Percentiles rank a stretch among this genome's conserved stretches.
phyloP scores from a whole-genome alignment of 805 yeast genomes.

The Saccharomyces mikatae region DNA sequence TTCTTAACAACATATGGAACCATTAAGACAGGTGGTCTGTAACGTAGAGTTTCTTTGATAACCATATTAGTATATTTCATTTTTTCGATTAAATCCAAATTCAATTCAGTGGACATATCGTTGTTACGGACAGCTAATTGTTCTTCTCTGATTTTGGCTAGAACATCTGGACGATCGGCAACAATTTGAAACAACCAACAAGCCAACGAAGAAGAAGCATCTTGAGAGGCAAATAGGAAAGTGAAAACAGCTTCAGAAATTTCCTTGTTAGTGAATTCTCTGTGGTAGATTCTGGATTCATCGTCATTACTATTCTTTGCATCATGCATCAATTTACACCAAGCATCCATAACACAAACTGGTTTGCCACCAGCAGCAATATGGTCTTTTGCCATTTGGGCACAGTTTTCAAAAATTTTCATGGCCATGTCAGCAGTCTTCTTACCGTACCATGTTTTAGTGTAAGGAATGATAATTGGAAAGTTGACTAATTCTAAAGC shows the following conservation, averaged over 20 bases:
- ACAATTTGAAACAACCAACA: conserved; percentile 97
- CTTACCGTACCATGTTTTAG: conserved; percentile 97
- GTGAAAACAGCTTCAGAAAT: conserved; percentile 96
- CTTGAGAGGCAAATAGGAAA: conserved; percentile 94
- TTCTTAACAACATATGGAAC: conserved; percentile 93
- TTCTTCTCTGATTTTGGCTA: conserved; percentile 80
- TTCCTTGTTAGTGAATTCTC: conserved; percentile 84
- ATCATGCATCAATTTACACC: conserved; percentile 81
- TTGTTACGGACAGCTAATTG: conserved; percentile 76
- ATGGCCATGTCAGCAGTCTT: conserved; percentile 88
- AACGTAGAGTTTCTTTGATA: conserved; percentile 85
- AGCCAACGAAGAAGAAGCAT: conserved; percentile 93
- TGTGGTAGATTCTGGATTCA: conserved; percentile 52
- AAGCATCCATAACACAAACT: conserved; percentile 88
- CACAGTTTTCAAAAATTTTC: conserved; percentile 84
- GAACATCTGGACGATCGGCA: conserved; percentile 91
- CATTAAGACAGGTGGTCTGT: conserved; percentile 97
- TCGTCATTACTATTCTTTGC: conserved; percentile 43
- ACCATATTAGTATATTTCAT: conserved; percentile 88
- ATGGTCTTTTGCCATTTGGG: conserved; percentile 75
- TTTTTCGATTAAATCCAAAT: conserved; percentile 66
- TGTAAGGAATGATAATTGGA: conserved; percentile 91
- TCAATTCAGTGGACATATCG: conserved; percentile 55
- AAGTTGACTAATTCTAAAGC: conserved; percentile 96
- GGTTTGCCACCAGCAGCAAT: conserved; percentile 73